Evolutionary conservation across 805 yeast species (phyloP), one percentile per base, ranked within the genome.

Genomic region (Lipomyces starkeyi): DNA sequence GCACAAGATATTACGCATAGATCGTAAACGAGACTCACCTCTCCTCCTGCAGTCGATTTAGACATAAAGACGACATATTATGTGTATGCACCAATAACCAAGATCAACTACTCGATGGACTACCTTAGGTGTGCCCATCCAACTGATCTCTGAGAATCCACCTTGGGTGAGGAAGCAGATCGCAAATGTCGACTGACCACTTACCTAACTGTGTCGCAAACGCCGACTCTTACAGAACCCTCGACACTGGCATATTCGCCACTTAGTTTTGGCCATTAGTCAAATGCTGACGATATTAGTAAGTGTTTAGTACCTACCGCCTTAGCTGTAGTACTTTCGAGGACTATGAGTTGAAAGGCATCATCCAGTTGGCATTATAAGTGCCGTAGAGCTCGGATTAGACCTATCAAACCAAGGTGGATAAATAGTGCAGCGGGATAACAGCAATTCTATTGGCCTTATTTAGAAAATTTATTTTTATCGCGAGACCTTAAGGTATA

Each of bases 11-110:
- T 9, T 27, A n/a, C 25, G 20, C n/a, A 40, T n/a, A 40, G 61
- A 14, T 17, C n/a, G n/a, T 49, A 57, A 47, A 37, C 3, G 22
- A 20, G 14, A 80, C 85, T 63, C 78, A 84, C 87, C 87, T 81
- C 78, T 94, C 99, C 79, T 93, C 97, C 76, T 93, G 98, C 54
- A 94, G 85, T 74, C 99, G 87, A 67, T 87, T 91, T 71, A 88
- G 82, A 78, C 96, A 89, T 68, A 92, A 84, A 67, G 90, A 79
- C 63, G 83, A 80, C 85, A 82, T 81, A 25, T 4, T 70, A 40
- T 37, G n/a, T 49, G 8, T 32, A 20, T 56, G 11, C 8, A 37
- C 20, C 11, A 53, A 25, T 25, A 53, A n/a, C 25, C 22, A 43
- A 17, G 40, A 43, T 17, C 22, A 43, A 37, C 43, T 37, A 0